Percentiles rank a stretch among this genome's conserved stretches.
These are phyloP conservation scores for Sporothrix brasiliensis DNA, from an alignment of 2,329 filamentous ascomycete species.

Conservation along the genomic window DNA sequence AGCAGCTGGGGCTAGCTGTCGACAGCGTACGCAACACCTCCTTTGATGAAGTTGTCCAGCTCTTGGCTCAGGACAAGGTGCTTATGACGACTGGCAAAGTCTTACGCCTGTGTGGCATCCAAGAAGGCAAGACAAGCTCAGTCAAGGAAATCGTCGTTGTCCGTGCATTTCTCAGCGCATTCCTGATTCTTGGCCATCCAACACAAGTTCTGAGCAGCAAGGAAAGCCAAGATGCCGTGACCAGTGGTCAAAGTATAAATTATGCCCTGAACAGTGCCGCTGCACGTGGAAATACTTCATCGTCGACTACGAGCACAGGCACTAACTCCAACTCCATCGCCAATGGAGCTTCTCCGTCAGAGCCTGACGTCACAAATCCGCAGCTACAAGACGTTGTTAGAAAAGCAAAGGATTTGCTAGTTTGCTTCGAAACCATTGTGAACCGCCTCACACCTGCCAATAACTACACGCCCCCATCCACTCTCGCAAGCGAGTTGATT, in stretches of 20 bases:
- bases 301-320: not conserved
- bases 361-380: conserved; percentile 66
- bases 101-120: conserved; percentile 69
- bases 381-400: conserved; percentile 71
- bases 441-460: conserved; percentile 67
- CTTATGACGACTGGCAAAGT: conserved; percentile 67
- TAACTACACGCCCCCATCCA: conserved; percentile 66
- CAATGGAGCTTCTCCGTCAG: conserved; percentile 41
- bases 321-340: not conserved
- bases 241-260: conserved; percentile 4
- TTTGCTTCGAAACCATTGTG: conserved; percentile 75
- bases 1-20: conserved; percentile 67
- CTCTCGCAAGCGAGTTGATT: conserved; percentile 63
- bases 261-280: conserved; percentile 6
- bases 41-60: conserved; percentile 72
- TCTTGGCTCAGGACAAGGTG: conserved; percentile 68
- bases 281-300: not conserved
- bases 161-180: conserved; percentile 77
- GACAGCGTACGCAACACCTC: conserved; percentile 69
- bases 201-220: conserved; percentile 76
- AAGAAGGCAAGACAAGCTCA: conserved; percentile 64
- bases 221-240: conserved; percentile 44
- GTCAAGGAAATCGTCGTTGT: conserved; percentile 70
- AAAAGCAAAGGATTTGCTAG: conserved; percentile 75
- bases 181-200: conserved; percentile 77